Conservation (phyloP, 352 stramenopile species). For the Pythium volutum region DNA sequence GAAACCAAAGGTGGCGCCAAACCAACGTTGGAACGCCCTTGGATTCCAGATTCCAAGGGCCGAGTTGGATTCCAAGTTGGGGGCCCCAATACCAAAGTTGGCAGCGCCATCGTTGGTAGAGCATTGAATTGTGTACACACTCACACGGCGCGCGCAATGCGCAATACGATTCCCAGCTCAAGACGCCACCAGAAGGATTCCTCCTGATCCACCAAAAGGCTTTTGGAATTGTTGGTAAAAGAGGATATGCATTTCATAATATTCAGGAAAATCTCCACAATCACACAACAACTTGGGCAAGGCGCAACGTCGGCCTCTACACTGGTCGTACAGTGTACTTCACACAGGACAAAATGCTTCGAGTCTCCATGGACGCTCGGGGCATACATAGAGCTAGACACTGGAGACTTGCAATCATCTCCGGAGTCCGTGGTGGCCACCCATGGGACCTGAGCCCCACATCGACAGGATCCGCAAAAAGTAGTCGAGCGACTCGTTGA, state of each 20-base stretch:
- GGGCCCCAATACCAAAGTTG: too few relatives aligned
- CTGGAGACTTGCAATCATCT: neutral
- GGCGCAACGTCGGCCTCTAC: neutral
- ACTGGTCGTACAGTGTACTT: slow-evolving; percentile 14
- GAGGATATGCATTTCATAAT: slow-evolving; percentile 13
- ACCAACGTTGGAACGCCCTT: too few relatives aligned
- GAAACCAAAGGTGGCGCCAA: too few relatives aligned
- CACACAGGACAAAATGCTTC: slow-evolving; percentile 6
- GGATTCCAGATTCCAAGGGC: too few relatives aligned
- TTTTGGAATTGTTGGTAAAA: neutral
- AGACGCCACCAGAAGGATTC: too few relatives aligned
- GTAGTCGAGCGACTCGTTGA: slow-evolving; percentile 15
- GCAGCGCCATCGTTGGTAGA: too few relatives aligned
- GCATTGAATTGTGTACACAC: too few relatives aligned
- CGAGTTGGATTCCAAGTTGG: too few relatives aligned
- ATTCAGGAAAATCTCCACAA: slow-evolving; percentile 11
- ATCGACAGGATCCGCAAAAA: slow-evolving; percentile 10
- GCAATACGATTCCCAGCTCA: too few relatives aligned
- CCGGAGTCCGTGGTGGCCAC: slow-evolving; percentile 3
- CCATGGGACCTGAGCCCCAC: slow-evolving; percentile 8
- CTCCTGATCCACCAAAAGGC: too few relatives aligned
- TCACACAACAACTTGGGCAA: slow-evolving; percentile 2
- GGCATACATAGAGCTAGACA: neutral
- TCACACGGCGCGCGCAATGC: too few relatives aligned
- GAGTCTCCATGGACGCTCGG: neutral